Conservation (phyloP, 495 filamentous ascomycete genomes). For the Aspergillus bridgeri region DNA sequence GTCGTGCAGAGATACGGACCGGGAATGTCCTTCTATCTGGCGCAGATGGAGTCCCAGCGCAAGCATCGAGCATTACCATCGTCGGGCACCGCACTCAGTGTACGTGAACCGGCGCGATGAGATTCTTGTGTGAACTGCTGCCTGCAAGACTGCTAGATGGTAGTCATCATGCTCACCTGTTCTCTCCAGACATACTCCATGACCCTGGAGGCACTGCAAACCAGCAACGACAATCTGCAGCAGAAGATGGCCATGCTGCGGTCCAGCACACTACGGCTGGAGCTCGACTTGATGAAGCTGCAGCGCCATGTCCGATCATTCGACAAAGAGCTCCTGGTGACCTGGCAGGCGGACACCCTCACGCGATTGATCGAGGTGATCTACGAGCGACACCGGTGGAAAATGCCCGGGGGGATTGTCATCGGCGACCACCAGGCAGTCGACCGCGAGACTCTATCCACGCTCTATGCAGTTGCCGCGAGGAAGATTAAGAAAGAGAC, state of each 20-base stretch:
- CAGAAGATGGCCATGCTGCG: slow-evolving; percentile 21
- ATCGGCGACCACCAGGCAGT: slow-evolving; percentile 14
- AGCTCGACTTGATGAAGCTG: slow-evolving; percentile 27
- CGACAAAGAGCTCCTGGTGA: slow-evolving; percentile 27
- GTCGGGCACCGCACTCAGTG: slow-evolving; percentile 6
- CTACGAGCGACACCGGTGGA: slow-evolving; percentile 23
- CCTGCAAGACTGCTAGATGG: neutral
- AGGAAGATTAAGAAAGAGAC: slow-evolving; percentile 23
- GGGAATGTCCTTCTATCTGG: slow-evolving; percentile 26
- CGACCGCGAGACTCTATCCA: slow-evolving; percentile 21
- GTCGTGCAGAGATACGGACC: slow-evolving; percentile 21
- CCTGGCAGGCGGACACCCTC: slow-evolving; percentile 39
- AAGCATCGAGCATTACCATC: neutral
- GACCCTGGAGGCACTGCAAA: slow-evolving; percentile 20
- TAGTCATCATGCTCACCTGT: neutral
- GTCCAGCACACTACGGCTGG: slow-evolving; percentile 20
- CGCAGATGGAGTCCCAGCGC: slow-evolving; percentile 1
- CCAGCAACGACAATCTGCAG: slow-evolving; percentile 26
- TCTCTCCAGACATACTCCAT: slow-evolving; percentile 15
- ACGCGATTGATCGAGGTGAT: slow-evolving; percentile 40
- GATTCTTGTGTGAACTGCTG: neutral
- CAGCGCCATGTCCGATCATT: slow-evolving; percentile 29
- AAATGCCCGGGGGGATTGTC: slow-evolving; percentile 20
- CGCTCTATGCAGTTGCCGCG: slow-evolving; percentile 28
- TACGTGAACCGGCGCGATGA: slow-evolving; percentile 4